Conservation (phyloP, 2,329 filamentous ascomycete genomes). For the Stachybotrys chartarum region DNA sequence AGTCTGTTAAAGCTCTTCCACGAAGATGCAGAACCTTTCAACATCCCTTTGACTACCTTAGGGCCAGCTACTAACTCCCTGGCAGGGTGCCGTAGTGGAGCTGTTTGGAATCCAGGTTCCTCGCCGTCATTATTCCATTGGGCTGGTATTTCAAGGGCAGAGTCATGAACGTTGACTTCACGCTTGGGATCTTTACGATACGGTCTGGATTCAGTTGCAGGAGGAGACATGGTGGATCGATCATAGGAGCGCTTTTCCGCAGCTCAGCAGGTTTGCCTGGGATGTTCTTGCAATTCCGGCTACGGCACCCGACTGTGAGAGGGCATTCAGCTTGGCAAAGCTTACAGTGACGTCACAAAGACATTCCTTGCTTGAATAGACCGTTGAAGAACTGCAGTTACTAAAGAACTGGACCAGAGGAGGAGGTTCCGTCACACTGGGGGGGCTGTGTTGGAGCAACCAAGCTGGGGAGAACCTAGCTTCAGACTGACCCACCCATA, state of each 20-base stretch:
- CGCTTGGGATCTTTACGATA: too few species aligned
- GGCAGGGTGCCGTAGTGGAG: too few species aligned
- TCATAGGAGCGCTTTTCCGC: conserved; percentile 5
- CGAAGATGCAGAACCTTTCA: too few species aligned
- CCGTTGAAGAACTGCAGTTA: conserved; percentile 2
- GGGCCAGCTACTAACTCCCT: too few species aligned
- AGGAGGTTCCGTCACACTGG: not conserved
- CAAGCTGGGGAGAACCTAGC: not conserved
- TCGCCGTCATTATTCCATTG: too few species aligned
- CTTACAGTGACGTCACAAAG: conserved; percentile 1
- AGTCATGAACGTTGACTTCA: too few species aligned
- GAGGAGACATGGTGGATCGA: conserved; percentile 1
- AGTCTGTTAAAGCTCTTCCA: too few species aligned
- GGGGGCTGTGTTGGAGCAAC: not conserved
- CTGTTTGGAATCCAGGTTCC: too few species aligned
- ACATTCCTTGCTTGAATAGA: conserved; percentile 1
- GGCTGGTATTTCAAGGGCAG: too few species aligned
- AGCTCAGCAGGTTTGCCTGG: conserved; percentile 2
- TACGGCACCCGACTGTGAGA: conserved; percentile 4
- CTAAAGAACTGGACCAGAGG: not conserved
- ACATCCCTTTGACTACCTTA: too few species aligned
- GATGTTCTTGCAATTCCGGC: conserved; percentile 1
- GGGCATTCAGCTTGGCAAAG: conserved; percentile 6
- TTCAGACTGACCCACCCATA: not conserved
- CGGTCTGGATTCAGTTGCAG: too few species aligned